phyloP scores from a whole-genome alignment of 768 basidiomycete genomes.

The Kwoniella sp. region DNA sequence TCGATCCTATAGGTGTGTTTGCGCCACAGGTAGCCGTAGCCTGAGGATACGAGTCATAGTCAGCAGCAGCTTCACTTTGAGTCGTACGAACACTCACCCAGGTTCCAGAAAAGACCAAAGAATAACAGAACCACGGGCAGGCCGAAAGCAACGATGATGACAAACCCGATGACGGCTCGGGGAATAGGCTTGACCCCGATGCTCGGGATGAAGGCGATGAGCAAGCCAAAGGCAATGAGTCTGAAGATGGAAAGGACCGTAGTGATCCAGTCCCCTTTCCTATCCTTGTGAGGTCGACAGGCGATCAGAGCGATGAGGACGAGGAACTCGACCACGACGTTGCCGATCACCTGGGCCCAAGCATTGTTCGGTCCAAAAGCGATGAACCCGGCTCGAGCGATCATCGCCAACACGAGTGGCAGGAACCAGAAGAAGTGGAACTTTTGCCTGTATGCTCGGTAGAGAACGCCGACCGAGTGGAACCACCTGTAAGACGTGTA shows the following conservation, averaged over 20 bases:
- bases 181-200: conserved; percentile 68
- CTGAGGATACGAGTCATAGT: conserved; percentile 6
- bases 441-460: conserved; percentile 61
- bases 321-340: conserved; percentile 65
- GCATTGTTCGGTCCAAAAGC: conserved; percentile 58
- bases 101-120: conserved; percentile 61
- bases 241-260: conserved; percentile 65
- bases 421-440: conserved; percentile 66
- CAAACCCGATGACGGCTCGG: conserved; percentile 72
- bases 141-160: conserved; percentile 67
- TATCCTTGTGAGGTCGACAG: conserved; percentile 62
- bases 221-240: conserved; percentile 63
- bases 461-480: conserved; percentile 45
- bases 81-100: conserved; percentile 22
- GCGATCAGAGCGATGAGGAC: conserved; percentile 57
- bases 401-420: conserved; percentile 57
- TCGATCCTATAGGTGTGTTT: conserved; percentile 44
- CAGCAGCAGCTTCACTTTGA: not conserved
- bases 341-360: conserved; percentile 64
- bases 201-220: conserved; percentile 71
- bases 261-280: conserved; percentile 66
- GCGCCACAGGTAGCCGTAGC: conserved; percentile 48
- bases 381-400: conserved; percentile 70
- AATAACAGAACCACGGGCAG: conserved; percentile 66
- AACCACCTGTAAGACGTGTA: conserved; percentile 59